Evolutionary conservation across 106 monocot species (phyloP).

Genomic region (Narthecium ossifragum): DNA sequence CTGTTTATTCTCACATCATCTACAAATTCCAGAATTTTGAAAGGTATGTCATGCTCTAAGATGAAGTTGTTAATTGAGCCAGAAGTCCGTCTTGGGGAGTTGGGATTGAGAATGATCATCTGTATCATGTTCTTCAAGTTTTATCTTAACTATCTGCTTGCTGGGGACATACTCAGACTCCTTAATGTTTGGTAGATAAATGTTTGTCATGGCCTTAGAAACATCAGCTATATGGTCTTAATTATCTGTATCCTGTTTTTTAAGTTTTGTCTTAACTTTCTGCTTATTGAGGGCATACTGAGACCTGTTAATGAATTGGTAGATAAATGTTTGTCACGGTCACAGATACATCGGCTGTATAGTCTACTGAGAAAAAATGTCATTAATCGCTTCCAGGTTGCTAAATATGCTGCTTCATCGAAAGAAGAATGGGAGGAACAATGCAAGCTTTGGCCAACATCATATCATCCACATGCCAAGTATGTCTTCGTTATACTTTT

Average conservation of each 20-base stretch:
- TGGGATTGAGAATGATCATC: neutral
- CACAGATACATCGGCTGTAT: neutral
- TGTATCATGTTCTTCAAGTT: neutral
- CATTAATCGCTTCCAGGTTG: conserved; percentile 48
- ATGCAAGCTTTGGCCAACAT: conserved; percentile 93
- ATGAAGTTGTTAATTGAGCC: neutral
- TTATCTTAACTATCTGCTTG: no score
- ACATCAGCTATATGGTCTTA: neutral
- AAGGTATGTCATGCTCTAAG: neutral
- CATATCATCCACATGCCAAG: conserved; percentile 74
- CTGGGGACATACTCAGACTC: no score
- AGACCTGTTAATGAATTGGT: neutral
- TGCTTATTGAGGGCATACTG: no score
- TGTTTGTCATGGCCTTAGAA: no score
- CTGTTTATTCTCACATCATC: neutral
- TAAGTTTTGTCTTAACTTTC: neutral
- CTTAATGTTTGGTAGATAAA: no score
- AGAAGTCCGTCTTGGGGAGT: neutral
- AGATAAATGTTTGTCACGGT: neutral
- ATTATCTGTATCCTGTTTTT: neutral
- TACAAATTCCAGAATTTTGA: neutral
- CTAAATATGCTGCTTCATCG: conserved; percentile 59
- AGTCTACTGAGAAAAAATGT: neutral
- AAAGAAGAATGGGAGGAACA: conserved; percentile 97
- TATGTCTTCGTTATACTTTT: conserved; percentile 9